Percentiles rank a stretch among this genome's conserved stretches.
These are phyloP conservation scores for Gonapodya prolifera DNA, from an alignment of 192 early-diverging fungal species.

Conservation along the genomic window DNA sequence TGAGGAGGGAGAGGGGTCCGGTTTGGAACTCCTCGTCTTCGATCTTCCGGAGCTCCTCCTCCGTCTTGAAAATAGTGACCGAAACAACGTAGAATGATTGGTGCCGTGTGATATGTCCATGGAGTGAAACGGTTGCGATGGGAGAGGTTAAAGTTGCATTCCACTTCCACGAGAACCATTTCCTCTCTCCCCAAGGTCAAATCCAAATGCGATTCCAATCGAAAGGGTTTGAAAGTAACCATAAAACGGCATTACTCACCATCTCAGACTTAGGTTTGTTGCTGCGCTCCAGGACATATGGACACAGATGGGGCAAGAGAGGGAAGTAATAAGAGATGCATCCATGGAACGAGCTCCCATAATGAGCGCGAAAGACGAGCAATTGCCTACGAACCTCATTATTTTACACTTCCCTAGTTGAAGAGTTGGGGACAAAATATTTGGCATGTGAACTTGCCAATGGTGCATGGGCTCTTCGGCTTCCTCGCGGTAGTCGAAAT, in stretches of 20 bases:
- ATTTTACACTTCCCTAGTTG: background rate
- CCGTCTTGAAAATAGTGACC: constrained; percentile 29
- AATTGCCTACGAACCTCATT: background rate
- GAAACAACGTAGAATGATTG: background rate
- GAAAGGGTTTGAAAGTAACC: too few relatives aligned
- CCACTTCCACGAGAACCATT: too few relatives aligned
- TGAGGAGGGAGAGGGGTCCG: constrained; percentile 90
- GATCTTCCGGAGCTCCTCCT: constrained; percentile 75
- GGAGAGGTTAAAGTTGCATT: too few relatives aligned
- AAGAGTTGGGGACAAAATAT: background rate
- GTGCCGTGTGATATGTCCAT: too few relatives aligned
- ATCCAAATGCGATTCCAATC: too few relatives aligned
- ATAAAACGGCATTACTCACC: background rate
- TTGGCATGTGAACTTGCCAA: background rate
- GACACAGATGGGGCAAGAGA: background rate
- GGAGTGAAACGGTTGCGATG: too few relatives aligned
- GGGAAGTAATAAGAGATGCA: background rate
- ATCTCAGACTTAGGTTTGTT: background rate
- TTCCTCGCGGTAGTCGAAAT: background rate
- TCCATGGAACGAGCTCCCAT: background rate
- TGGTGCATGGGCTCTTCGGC: background rate
- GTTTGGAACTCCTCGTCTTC: constrained; percentile 94
- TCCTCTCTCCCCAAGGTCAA: too few relatives aligned
- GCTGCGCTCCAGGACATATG: background rate
- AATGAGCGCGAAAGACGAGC: background rate